Evolutionary conservation across 495 filamentous ascomycete genomes (phyloP).

Genomic region (Neurospora africana): DNA sequence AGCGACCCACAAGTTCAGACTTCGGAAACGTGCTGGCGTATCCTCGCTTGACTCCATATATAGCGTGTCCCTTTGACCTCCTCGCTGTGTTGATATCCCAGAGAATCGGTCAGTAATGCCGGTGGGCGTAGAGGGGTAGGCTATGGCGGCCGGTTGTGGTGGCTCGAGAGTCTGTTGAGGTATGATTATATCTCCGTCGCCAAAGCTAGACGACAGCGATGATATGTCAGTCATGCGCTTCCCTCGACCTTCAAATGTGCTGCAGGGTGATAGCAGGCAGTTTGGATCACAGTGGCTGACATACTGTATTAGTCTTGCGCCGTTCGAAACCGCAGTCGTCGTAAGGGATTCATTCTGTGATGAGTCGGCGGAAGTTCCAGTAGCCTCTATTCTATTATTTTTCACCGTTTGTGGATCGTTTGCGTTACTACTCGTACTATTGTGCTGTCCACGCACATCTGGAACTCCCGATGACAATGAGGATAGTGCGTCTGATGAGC

Average conservation of each 20-base stretch:
- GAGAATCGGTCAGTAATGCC: conserved; percentile 25
- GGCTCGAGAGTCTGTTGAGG: conserved; percentile 5
- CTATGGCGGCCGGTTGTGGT: conserved; percentile 4
- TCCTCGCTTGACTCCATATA: conserved; percentile 40
- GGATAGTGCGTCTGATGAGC: neutral
- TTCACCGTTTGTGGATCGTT: neutral
- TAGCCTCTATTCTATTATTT: conserved; percentile 5
- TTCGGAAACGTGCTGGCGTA: conserved; percentile 42
- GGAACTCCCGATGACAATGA: neutral
- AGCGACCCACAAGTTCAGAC: conserved; percentile 50
- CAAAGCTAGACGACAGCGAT: conserved; percentile 45
- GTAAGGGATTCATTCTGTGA: neutral
- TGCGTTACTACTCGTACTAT: neutral
- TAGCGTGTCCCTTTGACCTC: conserved; percentile 26
- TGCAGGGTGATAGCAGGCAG: neutral
- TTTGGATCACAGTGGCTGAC: neutral
- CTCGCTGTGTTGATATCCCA: conserved; percentile 21
- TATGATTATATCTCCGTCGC: conserved; percentile 40
- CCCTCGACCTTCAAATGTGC: neutral
- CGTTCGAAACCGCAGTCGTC: neutral
- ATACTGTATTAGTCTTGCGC: neutral
- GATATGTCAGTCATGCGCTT: conserved; percentile 29
- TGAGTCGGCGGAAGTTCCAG: neutral
- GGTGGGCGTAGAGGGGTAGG: conserved; percentile 3
- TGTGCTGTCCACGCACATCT: neutral